Base-by-base conservation (phyloP, 352 stramenopile genomes). In the Globisporangium irregulare region DNA sequence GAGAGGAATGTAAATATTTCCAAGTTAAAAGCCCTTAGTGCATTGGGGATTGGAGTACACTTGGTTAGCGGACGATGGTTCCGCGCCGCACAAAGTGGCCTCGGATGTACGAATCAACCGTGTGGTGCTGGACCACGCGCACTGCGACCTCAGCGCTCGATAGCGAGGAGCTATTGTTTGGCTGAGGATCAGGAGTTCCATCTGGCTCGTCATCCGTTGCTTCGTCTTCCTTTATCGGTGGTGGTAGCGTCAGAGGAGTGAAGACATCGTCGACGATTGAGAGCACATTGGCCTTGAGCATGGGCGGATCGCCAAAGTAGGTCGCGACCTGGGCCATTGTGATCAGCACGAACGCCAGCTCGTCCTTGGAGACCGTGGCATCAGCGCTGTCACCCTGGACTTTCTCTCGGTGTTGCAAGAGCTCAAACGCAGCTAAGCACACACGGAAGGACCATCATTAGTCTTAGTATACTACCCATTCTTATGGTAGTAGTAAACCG, bases 291-390 rank as follows among this genome's bases (percentile, higher is more conserved):
- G 72, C 71, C 25, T 73, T 68, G n/a, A 71, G 22, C 14, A 92
- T 63, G 0, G 71, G 22, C 5, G 75, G 81, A 56, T 92, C 82
- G 14, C 84, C 82, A 66, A 90, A 92, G 65, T 76, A 92, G 15
- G 78, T 79, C 32, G 79, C 79, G 12, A 80, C 61, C 0, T 73
- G 73, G 20, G 73, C 66, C 46, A 89, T 62, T 1, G 84, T 87
- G 51, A 73, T 81, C 5, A 90, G 29, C 0, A 83, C 59, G 46
- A 90, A 90, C 9, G 66, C 48, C n/a, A 89, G 53, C 14, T 74
- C 64, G 36, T 78, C 70, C 20, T 69, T 62, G 5, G 15, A 69
- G 9, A 75, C 24, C 32, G 9, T 9, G 20, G 3, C 20, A n/a
- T 29, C 29, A 5, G 15, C 66, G 36, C 8, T n/a, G 76, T 46